Evolutionary conservation across 1,284 basidiomycete species (phyloP).

Genomic region (Fistulina hepatica): DNA sequence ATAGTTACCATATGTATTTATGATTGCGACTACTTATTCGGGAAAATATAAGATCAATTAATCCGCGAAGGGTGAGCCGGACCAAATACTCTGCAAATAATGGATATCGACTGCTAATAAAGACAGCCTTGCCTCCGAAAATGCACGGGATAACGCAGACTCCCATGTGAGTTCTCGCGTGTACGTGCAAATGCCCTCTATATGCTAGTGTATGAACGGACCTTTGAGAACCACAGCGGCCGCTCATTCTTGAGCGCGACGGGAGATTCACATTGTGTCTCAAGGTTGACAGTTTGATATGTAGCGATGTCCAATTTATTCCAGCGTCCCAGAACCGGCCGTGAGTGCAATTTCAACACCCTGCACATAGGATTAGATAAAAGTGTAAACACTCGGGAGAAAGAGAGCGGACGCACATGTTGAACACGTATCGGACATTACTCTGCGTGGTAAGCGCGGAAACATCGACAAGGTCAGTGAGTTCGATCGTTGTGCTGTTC

Average conservation of each 20-base stretch:
- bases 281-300: constrained; percentile 67
- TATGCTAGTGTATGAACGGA: constrained; percentile 53
- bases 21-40: no score
- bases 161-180: no score
- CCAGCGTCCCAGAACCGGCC: constrained; percentile 77
- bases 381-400: no score
- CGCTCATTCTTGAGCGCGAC: constrained; percentile 75
- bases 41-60: no score
- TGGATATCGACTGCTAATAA: no score
- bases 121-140: no score
- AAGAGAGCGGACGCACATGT: constrained; percentile 79
- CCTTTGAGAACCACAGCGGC: constrained; percentile 90
- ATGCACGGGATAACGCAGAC: no score
- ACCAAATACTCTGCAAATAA: no score
- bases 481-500: constrained; percentile 42
- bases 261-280: constrained; percentile 63
- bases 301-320: constrained; percentile 72
- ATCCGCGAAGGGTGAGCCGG: no score
- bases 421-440: constrained; percentile 62
- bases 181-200: no score
- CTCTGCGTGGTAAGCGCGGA: constrained; percentile 16
- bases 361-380: no score
- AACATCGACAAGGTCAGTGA: constrained; percentile 54
- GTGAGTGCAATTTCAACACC: constrained; percentile 68
- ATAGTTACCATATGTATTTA: no score